Evolutionary conservation across 2,329 filamentous ascomycete species (phyloP).

Genomic region (Cytospora piceicola): DNA sequence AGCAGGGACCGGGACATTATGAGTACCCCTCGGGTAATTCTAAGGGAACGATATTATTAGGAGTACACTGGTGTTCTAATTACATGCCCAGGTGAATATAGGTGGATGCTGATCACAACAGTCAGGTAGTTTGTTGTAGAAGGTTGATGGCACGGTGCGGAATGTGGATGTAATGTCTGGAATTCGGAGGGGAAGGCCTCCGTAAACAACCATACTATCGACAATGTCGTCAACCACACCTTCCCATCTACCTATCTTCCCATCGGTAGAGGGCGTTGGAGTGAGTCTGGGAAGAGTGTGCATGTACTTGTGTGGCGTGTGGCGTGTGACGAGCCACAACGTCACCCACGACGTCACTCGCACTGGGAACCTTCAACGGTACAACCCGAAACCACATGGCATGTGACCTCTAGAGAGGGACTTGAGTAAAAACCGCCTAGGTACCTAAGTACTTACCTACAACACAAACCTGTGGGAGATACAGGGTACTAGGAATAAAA

Average conservation of each 20-base stretch:
- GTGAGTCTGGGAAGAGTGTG: neutral
- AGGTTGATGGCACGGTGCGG: neutral
- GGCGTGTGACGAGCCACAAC: constrained; percentile 29
- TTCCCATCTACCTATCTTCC: neutral
- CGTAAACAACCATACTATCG: neutral
- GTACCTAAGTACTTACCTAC: too few relatives aligned
- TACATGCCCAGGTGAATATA: neutral
- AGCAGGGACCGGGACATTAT: constrained; percentile 60
- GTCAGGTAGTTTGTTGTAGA: neutral
- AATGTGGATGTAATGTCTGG: neutral
- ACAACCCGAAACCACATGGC: neutral
- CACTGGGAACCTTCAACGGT: constrained; percentile 6
- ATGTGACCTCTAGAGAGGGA: constrained; percentile 5
- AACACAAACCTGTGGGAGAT: neutral
- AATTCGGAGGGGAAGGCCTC: neutral
- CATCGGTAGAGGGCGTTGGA: too few relatives aligned
- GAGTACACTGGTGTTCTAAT: neutral
- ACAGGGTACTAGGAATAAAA: neutral
- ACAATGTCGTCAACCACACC: constrained; percentile 28
- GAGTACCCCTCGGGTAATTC: neutral
- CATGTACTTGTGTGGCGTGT: constrained; percentile 14
- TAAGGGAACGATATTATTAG: neutral
- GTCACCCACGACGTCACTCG: constrained; percentile 29
- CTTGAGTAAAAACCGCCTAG: too few relatives aligned
- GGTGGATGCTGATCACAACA: neutral